These are phyloP conservation scores for Collariella sp. DNA, from an alignment of 495 filamentous ascomycete genomes.

Conservation along the genomic window DNA sequence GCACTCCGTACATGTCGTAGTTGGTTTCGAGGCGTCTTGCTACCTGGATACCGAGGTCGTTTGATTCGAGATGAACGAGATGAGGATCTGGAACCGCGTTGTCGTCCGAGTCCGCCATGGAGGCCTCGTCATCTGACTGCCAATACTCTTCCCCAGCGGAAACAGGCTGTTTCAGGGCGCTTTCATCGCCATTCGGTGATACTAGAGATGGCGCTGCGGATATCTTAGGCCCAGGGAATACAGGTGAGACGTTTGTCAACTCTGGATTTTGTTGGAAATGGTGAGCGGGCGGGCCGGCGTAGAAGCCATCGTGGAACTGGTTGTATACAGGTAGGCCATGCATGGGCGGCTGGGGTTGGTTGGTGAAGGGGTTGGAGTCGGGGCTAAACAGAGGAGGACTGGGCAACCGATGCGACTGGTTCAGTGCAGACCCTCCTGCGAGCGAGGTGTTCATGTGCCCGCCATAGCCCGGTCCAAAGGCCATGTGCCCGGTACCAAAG, in stretches of 20 bases:
- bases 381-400: constrained; percentile 8
- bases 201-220: neutral
- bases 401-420: constrained; percentile 3
- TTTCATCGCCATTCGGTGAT: neutral
- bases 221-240: neutral
- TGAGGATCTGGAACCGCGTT: constrained; percentile 28
- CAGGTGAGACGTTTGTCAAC: neutral
- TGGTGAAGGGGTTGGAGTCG: neutral
- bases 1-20: constrained; percentile 29
- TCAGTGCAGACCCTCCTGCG: constrained; percentile 1
- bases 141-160: constrained; percentile 32
- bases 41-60: constrained; percentile 34
- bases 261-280: neutral
- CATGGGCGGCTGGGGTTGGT: neutral
- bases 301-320: neutral
- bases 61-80: constrained; percentile 26
- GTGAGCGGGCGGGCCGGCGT: neutral
- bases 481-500: constrained; percentile 17
- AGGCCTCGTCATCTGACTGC: constrained; percentile 59
- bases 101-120: constrained; percentile 49
- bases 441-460: constrained; percentile 5
- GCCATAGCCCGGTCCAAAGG: constrained; percentile 13
- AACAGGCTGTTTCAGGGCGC: neutral
- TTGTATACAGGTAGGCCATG: neutral
- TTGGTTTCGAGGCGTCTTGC: constrained; percentile 27